Base-by-base conservation (phyloP, 2,329 filamentous ascomycete genomes). In the Alternaria brassicicola region DNA sequence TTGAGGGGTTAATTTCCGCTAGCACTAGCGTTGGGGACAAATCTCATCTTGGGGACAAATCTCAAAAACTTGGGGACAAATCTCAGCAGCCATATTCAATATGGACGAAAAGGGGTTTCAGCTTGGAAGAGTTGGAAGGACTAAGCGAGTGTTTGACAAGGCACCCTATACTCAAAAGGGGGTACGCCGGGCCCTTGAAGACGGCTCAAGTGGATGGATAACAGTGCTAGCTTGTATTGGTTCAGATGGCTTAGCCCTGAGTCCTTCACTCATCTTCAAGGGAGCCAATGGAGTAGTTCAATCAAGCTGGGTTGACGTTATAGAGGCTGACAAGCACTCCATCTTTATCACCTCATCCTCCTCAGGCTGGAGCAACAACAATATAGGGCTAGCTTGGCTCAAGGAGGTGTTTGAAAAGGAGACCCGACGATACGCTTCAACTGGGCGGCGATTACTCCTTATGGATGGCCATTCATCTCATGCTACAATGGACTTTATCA, bases 181-280 rank as follows among this genome's bases (percentile, higher is more conserved):
- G 19, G 19, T 48, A 2, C 25, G 3, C 6, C 8, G 9, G 23
- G 9, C 19, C 10, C 13, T 48, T 3, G 19, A 48, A 26, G 19
- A 48, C 26, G 10, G 45, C 6, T 25, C 5, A 3, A 8, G 12
- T 26, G 30, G 38, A 23, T 43, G 21, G 21, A 43, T 43, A 7
- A 57, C 30, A 3, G 25, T 63, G 12, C n/a, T 65, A 39, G 52
- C 63, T 4, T 60, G 38, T 47, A 46, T 65, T 43, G 62, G 55
- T 52, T 35, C 31, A n/a, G 31, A 35, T n/a, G 15, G 31, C 6
- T n/a, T 4, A n/a, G 13, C 31, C n/a, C 12, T 35, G 4, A 2
- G 3, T 4, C 31, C 31, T 6, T n/a, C 13, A 4, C 13, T 35
- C 31, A 35, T 35, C 13, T 35, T n/a, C 6, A 2, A 35, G 15